Percentiles rank a stretch among this genome's conserved stretches.
These are phyloP conservation scores for Herpetomonas samuelpessoai DNA, from an alignment of 208 protist genomes.

Conservation along the genomic window DNA sequence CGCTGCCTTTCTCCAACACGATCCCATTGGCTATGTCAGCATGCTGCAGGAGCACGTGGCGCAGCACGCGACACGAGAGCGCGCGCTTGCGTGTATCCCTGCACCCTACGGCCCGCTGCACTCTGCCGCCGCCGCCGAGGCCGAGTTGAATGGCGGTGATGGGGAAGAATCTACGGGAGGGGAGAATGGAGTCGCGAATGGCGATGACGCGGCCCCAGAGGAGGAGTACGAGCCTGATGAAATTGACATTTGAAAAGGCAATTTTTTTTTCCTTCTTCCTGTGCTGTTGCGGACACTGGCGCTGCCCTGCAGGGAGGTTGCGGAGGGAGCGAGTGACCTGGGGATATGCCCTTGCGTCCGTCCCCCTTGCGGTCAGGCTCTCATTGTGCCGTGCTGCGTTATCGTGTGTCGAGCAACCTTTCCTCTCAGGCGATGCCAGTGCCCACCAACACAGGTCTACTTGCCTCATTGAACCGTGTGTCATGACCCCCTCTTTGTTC, in stretches of 20 bases:
- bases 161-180: too few species aligned
- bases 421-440: too few species aligned
- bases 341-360: too few species aligned
- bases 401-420: too few species aligned
- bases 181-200: constrained; percentile 9
- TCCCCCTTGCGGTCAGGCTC: too few species aligned
- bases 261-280: not conserved
- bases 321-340: too few species aligned
- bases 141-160: too few species aligned
- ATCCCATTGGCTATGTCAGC: constrained; percentile 78
- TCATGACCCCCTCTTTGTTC: not conserved
- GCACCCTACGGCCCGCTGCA: constrained; percentile 10
- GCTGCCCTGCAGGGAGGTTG: too few species aligned
- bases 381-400: too few species aligned
- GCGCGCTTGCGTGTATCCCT: constrained; percentile 41
- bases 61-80: constrained; percentile 55
- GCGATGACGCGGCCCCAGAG: constrained; percentile 18
- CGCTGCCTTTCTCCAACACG: constrained; percentile 89
- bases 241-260: constrained; percentile 45
- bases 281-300: not conserved
- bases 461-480: not conserved
- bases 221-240: constrained; percentile 77
- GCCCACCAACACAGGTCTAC: too few species aligned
- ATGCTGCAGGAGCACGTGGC: constrained; percentile 69
- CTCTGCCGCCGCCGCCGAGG: not conserved